A percentile compares a stretch with the other conserved stretches of the same genome.
phyloP scores from a whole-genome alignment of 371 early-diverging fungal species.

The Choanephora cucurbitarum region DNA sequence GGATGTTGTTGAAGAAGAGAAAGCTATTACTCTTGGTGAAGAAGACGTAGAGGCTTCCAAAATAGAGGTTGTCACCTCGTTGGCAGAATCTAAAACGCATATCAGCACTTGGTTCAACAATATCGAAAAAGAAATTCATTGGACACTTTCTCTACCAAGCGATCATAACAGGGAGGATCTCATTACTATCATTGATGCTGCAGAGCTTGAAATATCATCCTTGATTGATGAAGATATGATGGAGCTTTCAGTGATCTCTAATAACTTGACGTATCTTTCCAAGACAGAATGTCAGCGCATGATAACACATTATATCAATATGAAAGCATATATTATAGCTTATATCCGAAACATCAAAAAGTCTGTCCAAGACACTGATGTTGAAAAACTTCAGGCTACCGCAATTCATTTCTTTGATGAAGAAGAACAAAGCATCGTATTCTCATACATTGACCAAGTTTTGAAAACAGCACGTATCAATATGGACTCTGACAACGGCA shows the following conservation, averaged over 20 bases:
- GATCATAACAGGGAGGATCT: constrained; percentile 3
- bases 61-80: constrained; percentile 20
- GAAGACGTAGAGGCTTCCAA: constrained; percentile 17
- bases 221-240: constrained; percentile 24
- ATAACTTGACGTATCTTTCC: constrained; percentile 16
- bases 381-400: constrained; percentile 14
- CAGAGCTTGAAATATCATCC: constrained; percentile 19
- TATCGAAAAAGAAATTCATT: constrained; percentile 15
- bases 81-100: constrained; percentile 24
- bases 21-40: constrained; percentile 2
- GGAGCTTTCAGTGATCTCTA: constrained; percentile 13
- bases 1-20: neutral
- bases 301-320: constrained; percentile 22
- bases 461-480: constrained; percentile 10
- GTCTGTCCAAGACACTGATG: constrained; percentile 7
- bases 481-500: neutral
- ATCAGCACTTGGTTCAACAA: constrained; percentile 20
- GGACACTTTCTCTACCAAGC: constrained; percentile 1
- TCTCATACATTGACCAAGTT: constrained; percentile 20
- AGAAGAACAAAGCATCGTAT: constrained; percentile 9
- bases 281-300: constrained; percentile 32
- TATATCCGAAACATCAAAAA: constrained; percentile 15
- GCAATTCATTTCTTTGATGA: constrained; percentile 24
- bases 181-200: constrained; percentile 18
- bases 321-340: constrained; percentile 25